Conservation (phyloP, 108 stramenopile genomes). For the Heterococcus sp. region DNA sequence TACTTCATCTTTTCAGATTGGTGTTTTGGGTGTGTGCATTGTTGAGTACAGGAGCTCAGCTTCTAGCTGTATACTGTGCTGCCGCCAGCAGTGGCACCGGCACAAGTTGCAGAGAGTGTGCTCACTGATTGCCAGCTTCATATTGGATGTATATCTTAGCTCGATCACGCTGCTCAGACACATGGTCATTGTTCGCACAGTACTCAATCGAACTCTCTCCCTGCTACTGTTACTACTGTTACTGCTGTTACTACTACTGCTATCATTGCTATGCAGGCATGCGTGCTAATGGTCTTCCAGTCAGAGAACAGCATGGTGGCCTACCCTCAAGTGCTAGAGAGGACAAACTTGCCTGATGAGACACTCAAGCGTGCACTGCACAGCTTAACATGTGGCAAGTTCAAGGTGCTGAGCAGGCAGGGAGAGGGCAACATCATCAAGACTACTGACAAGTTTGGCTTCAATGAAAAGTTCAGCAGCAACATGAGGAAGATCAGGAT, state of each 20-base stretch:
- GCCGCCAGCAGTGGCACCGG: too few relatives aligned
- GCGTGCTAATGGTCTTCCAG: constrained; percentile 38
- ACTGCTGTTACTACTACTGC: too few relatives aligned
- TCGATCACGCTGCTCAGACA: too few relatives aligned
- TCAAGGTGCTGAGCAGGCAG: constrained; percentile 73
- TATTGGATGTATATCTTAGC: too few relatives aligned
- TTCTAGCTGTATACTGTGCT: neutral
- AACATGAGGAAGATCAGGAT: constrained; percentile 92
- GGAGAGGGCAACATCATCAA: constrained; percentile 42
- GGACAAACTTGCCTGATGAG: constrained; percentile 77
- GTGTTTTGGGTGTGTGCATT: constrained; percentile 45
- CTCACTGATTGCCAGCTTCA: too few relatives aligned
- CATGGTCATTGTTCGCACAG: too few relatives aligned
- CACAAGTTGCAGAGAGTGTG: too few relatives aligned
- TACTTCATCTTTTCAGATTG: neutral
- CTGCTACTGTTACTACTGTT: too few relatives aligned
- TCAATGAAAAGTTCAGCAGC: constrained; percentile 80
- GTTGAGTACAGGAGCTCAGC: neutral
- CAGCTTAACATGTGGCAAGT: constrained; percentile 94
- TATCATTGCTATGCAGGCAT: too few relatives aligned
- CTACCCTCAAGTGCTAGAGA: constrained; percentile 3
- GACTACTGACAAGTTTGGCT: constrained; percentile 45
- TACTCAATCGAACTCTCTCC: too few relatives aligned
- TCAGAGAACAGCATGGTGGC: constrained; percentile 12
- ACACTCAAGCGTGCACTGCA: constrained; percentile 93